Evolutionary conservation across 139 green algal genomes (phyloP), one percentile per base, ranked within the genome.

Genomic region (Auxenochlorella pyrenoidosa): DNA sequence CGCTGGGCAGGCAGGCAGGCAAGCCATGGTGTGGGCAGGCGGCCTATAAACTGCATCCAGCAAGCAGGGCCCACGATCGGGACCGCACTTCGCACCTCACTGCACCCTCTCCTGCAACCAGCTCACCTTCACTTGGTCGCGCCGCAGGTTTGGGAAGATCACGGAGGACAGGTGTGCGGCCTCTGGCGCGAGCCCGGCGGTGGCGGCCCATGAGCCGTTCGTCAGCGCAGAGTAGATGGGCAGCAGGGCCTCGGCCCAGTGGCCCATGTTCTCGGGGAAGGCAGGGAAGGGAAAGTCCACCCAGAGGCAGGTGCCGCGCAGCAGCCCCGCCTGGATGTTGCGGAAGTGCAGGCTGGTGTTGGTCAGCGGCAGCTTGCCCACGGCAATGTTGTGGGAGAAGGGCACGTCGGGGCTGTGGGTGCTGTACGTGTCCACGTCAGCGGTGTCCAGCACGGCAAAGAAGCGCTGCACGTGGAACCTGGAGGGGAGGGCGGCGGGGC

Each of bases 191-290:
- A 63, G 54, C 54, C 54, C 54, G 15, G 54, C 54, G 18, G 54
- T 63, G 54, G 54, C 54, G 54, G 30, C 58, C 90, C 91, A 93
- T 0, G 34, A 40, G 24, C 72, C 79, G n/a, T 70, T 44, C 1
- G 41, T 54, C 21, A 98, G 90, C 12, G 88, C 73, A 28, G 75
- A 93, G 84, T 92, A 95, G 10, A 93, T 58, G 5, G 95, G 93
- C 36, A 94, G 75, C 84, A 97, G 89, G 30, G 94, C 75, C 90
- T 98, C 95, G 4, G 90, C 87, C 95, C 95, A 98, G 88, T 97
- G 93, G 3, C 95, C 95, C 66, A 96, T 84, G 89, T 97, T 95
- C 71, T 96, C 90, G 0, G 92, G 87, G 81, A 92, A 95, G 30
- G 90, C 88, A 18, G 92, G 88, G 87, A 96, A 96, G 8, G 94